These are phyloP conservation scores for Escovopsis weberi DNA, from an alignment of 2,329 filamentous ascomycete species.

Conservation along the genomic window DNA sequence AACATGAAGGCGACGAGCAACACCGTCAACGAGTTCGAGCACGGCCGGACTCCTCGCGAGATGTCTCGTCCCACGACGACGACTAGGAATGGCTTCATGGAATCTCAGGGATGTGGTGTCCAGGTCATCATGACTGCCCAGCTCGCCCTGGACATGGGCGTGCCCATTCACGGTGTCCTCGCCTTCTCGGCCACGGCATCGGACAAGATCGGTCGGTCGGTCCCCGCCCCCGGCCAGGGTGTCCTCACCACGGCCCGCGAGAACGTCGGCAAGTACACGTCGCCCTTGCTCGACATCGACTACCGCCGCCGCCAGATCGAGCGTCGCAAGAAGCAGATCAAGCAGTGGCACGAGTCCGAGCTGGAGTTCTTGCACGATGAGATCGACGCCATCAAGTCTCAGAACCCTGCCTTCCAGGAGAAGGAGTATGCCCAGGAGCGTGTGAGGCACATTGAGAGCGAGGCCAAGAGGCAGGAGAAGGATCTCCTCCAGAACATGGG, in stretches of 20 bases:
- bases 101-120: slow-evolving; percentile 95
- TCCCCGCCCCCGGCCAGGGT: slow-evolving; percentile 92
- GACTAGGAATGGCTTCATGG: slow-evolving; percentile 96
- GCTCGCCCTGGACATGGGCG: slow-evolving; percentile 94
- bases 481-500: slow-evolving; percentile 85
- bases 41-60: slow-evolving; percentile 87
- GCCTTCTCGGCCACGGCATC: slow-evolving; percentile 91
- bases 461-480: slow-evolving; percentile 81
- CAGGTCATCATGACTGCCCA: slow-evolving; percentile 97
- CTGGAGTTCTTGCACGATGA: slow-evolving; percentile 87
- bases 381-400: slow-evolving; percentile 75
- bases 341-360: slow-evolving; percentile 92
- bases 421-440: slow-evolving; percentile 77
- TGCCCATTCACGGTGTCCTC: slow-evolving; percentile 90
- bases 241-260: slow-evolving; percentile 92
- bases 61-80: slow-evolving; percentile 98
- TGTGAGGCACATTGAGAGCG: slow-evolving; percentile 66
- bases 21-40: slow-evolving; percentile 87
- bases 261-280: slow-evolving; percentile 80
- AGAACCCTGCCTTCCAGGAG: slow-evolving; percentile 61
- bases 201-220: slow-evolving; percentile 97
- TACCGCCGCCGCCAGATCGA: slow-evolving; percentile 94
- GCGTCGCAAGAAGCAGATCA: slow-evolving; percentile 84
- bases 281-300: slow-evolving; percentile 90
- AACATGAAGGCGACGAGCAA: slow-evolving; percentile 99